Percentiles rank a stretch among this genome's conserved stretches.
Conservation (phyloP, 495 filamentous ascomycete genomes). For the Hypoxylon lienhwacheense region DNA sequence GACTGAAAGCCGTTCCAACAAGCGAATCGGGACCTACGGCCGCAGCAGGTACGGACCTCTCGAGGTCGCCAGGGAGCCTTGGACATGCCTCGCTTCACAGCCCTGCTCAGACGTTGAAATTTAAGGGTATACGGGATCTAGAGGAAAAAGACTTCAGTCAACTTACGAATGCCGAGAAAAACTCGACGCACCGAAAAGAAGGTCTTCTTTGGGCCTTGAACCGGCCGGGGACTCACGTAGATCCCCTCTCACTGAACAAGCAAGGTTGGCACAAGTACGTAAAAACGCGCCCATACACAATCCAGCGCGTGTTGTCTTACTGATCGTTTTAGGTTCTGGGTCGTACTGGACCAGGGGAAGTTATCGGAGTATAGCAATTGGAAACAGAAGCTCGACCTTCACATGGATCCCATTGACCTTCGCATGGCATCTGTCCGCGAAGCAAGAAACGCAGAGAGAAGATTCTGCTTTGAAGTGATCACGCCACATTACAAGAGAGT, state of each 20-base stretch:
- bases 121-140: constrained; percentile 85
- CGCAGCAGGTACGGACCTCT: constrained; percentile 40
- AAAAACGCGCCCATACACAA: not conserved
- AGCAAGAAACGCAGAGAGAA: constrained; percentile 87
- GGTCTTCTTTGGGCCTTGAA: constrained; percentile 93
- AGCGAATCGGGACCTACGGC: constrained; percentile 31
- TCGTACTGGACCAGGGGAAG: constrained; percentile 94
- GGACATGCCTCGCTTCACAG: constrained; percentile 45
- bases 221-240: constrained; percentile 88
- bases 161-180: constrained; percentile 50
- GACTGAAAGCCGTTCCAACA: constrained; percentile 53
- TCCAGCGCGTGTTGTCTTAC: not conserved
- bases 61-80: constrained; percentile 50
- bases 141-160: constrained; percentile 73
- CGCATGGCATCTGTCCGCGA: constrained; percentile 96
- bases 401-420: constrained; percentile 98
- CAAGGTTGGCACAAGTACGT: constrained; percentile 99
- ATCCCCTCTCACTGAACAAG: constrained; percentile 93
- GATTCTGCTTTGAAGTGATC: constrained; percentile 98
- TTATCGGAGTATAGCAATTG: constrained; percentile 98
- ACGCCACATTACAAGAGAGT: constrained; percentile 96
- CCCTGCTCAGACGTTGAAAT: constrained; percentile 64
- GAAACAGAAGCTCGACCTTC: constrained; percentile 95
- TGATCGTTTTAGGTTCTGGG: constrained; percentile 77
- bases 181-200: constrained; percentile 69